Conservation (phyloP, 768 basidiomycete genomes). For the Auricularia cornea region DNA sequence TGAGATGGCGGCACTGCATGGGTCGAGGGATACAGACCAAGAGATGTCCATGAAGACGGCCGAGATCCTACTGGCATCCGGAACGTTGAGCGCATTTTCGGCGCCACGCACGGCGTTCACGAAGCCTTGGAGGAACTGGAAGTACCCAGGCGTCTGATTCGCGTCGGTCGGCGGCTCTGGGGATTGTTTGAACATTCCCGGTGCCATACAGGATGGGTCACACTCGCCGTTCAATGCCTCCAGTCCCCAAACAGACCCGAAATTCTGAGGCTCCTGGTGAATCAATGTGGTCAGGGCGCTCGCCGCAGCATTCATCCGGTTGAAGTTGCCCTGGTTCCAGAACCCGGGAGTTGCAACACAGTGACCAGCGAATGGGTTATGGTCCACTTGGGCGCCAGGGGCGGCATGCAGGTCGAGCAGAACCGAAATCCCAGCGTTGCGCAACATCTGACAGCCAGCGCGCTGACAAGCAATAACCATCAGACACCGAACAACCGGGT, state of each 20-base stretch:
- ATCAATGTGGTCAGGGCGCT: not conserved
- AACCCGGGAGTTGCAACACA: not conserved
- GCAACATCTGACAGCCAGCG: not conserved
- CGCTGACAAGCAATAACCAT: not conserved
- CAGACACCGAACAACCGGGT: no score
- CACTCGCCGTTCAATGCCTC: not conserved
- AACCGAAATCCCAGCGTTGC: conserved; percentile 35
- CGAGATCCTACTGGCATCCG: not conserved
- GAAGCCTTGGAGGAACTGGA: not conserved
- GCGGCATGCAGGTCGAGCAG: conserved; percentile 49
- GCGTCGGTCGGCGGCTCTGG: not conserved
- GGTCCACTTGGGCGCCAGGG: conserved; percentile 32
- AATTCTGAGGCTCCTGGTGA: not conserved
- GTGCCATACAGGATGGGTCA: not conserved
- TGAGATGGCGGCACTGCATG: not conserved
- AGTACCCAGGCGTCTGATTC: not conserved
- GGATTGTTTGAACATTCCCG: not conserved
- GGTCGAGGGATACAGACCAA: not conserved
- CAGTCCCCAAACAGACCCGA: not conserved
- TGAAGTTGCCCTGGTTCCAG: not conserved
- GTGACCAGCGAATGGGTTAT: not conserved
- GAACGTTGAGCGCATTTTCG: not conserved
- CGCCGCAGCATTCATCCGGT: not conserved
- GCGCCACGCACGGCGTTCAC: not conserved
- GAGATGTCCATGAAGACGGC: not conserved